Conservation (phyloP, 129 eudicot genomes). For the Escallonia herrerae region DNA sequence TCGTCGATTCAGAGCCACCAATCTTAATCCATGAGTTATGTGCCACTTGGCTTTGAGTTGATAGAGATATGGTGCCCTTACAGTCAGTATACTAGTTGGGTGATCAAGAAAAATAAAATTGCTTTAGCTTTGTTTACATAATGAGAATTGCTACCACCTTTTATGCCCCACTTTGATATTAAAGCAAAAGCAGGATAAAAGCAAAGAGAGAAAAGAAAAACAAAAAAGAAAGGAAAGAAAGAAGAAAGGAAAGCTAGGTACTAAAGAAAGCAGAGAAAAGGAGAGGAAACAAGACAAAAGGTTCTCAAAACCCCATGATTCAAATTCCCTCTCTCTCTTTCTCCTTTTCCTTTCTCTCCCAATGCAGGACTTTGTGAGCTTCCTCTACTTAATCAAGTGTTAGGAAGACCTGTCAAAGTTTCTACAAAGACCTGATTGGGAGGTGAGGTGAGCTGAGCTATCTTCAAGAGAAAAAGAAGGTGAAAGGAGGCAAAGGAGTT, state of each 20-base stretch:
- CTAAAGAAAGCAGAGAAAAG: constrained; percentile 48
- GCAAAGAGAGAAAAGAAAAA: constrained; percentile 22
- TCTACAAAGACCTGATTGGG: constrained; percentile 36
- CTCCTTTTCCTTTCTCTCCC: constrained; percentile 10
- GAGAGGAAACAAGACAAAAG: constrained; percentile 40
- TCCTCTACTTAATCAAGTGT: constrained; percentile 38
- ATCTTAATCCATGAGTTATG: too few relatives aligned
- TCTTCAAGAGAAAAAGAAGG: constrained; percentile 4
- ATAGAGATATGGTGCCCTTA: constrained; percentile 4
- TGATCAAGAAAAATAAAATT: neutral
- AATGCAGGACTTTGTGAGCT: neutral
- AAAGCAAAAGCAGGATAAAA: constrained; percentile 71
- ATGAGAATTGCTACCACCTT: constrained; percentile 41
- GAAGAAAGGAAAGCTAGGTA: constrained; percentile 46
- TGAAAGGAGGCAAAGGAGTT: constrained; percentile 9
- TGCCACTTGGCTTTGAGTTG: too few relatives aligned
- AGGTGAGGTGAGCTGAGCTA: neutral
- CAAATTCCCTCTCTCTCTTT: constrained; percentile 38
- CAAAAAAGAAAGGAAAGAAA: constrained; percentile 24
- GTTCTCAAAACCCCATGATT: constrained; percentile 64
- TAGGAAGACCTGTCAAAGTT: constrained; percentile 47
- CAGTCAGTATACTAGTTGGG: neutral
- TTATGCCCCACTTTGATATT: constrained; percentile 66
- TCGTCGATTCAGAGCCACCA: too few relatives aligned
- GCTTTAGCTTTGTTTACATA: constrained; percentile 11